These are phyloP conservation scores for Sporothrix schenckii DNA, from an alignment of 2,329 filamentous ascomycete species.

Conservation along the genomic window DNA sequence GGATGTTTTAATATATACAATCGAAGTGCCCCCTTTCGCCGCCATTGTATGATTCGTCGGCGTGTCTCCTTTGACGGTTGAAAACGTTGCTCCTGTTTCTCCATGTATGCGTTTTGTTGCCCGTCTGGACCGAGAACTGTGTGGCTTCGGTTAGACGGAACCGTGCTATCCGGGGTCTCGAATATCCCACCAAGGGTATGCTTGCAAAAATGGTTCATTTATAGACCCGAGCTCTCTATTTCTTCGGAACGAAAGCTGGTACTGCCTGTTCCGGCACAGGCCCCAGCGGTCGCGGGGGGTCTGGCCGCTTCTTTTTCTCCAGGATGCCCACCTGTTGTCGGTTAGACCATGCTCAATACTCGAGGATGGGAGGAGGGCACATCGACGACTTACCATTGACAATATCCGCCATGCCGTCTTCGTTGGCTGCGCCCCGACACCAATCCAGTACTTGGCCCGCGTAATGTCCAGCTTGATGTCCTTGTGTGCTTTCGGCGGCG, in stretches of 20 bases:
- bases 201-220: not conserved
- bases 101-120: no score
- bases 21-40: not conserved
- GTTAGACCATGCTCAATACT: not conserved
- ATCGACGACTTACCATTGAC: constrained; percentile 65
- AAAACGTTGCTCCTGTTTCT: not conserved
- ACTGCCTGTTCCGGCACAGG: not conserved
- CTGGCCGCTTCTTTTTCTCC: constrained; percentile 31
- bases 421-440: constrained; percentile 92
- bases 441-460: constrained; percentile 91
- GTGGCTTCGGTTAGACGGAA: not conserved
- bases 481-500: constrained; percentile 68
- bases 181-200: not conserved
- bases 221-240: not conserved
- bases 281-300: not conserved
- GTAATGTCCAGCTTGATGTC: constrained; percentile 83
- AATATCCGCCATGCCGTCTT: constrained; percentile 87
- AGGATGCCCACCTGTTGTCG: constrained; percentile 34
- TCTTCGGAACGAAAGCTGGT: not conserved
- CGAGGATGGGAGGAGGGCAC: not conserved
- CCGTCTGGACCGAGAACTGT: no score
- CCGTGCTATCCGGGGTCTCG: not conserved
- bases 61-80: not conserved
- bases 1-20: constrained; percentile 27
- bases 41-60: not conserved